Percentiles rank a stretch among this genome's conserved stretches.
Conservation (phyloP, 495 filamentous ascomycete genomes). For the Lineolata rhizophorae region DNA sequence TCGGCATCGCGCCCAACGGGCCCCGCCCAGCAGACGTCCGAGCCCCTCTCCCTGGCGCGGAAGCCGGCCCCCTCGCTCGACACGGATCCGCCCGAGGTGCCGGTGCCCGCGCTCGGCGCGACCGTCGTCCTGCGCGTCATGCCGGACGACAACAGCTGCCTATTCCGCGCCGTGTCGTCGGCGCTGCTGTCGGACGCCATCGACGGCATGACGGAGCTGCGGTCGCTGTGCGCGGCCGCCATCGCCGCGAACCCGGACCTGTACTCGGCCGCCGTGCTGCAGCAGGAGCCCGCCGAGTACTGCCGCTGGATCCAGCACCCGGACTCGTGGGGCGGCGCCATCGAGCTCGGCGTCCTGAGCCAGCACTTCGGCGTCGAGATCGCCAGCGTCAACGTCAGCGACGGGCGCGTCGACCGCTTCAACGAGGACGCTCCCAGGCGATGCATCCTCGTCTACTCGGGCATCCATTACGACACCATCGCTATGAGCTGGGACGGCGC, state of each 20-base stretch:
- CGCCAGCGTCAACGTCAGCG: conserved; percentile 59
- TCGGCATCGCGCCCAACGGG: neutral
- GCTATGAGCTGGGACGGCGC: conserved; percentile 37
- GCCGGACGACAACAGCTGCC: conserved; percentile 91
- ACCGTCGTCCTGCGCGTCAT: conserved; percentile 74
- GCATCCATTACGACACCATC: conserved; percentile 91
- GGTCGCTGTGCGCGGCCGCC: conserved; percentile 56
- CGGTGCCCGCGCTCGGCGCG: conserved; percentile 34
- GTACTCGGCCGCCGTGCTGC: conserved; percentile 58
- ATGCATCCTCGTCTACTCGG: conserved; percentile 76
- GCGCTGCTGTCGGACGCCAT: conserved; percentile 44
- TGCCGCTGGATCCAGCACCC: conserved; percentile 65
- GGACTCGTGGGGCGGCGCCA: conserved; percentile 77
- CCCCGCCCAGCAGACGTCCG: conserved; percentile 1
- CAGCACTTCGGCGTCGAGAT: conserved; percentile 79
- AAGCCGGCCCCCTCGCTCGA: conserved; percentile 19
- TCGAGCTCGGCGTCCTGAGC: conserved; percentile 70
- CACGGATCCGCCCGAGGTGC: conserved; percentile 46
- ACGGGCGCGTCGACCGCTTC: conserved; percentile 46
- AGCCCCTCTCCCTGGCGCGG: conserved; percentile 16
- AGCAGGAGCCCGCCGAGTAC: conserved; percentile 46
- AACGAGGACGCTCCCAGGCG: conserved; percentile 45
- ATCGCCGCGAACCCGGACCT: conserved; percentile 51
- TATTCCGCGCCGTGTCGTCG: conserved; percentile 73
- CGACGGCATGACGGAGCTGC: conserved; percentile 53